Evolutionary conservation across 352 stramenopile genomes (phyloP).

Genomic region (Peronospora farinosa): DNA sequence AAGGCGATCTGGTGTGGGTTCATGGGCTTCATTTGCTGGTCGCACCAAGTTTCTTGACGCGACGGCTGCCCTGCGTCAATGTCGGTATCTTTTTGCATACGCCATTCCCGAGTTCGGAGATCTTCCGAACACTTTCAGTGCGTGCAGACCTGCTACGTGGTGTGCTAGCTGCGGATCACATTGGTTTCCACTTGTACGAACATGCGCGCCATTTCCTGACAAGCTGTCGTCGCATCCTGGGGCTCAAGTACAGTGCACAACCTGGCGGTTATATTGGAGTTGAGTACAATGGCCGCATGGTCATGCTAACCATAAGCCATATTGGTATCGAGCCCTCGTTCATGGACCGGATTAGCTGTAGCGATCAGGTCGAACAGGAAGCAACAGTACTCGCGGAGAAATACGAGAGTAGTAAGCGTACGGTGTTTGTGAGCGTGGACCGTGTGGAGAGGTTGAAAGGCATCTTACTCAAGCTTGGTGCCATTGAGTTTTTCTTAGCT

Average conservation of each 20-base stretch:
- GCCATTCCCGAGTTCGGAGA: slow-evolving; percentile 98
- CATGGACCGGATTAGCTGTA: slow-evolving; percentile 60
- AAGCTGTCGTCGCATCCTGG: slow-evolving; percentile 87
- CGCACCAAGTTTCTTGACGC: slow-evolving; percentile 93
- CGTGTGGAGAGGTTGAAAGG: slow-evolving; percentile 95
- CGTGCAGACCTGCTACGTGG: slow-evolving; percentile 93
- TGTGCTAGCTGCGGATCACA: slow-evolving; percentile 96
- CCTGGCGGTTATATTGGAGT: slow-evolving; percentile 90
- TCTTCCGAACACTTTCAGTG: slow-evolving; percentile 96
- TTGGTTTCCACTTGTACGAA: slow-evolving; percentile 98
- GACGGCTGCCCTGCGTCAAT: slow-evolving; percentile 89
- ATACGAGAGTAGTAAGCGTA: slow-evolving; percentile 50
- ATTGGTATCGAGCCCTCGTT: slow-evolving; percentile 94
- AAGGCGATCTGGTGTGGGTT: slow-evolving; percentile 94
- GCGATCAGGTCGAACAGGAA: slow-evolving; percentile 46
- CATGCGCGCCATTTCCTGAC: slow-evolving; percentile 97
- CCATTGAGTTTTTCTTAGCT: slow-evolving; percentile 92
- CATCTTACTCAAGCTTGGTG: slow-evolving; percentile 95
- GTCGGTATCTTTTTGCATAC: slow-evolving; percentile 98
- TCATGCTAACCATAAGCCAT: slow-evolving; percentile 96
- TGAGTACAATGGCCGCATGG: slow-evolving; percentile 94
- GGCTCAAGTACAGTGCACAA: slow-evolving; percentile 88
- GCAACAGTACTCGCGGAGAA: slow-evolving; percentile 34
- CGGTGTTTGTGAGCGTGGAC: slow-evolving; percentile 92
- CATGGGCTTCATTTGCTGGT: slow-evolving; percentile 98